These are phyloP conservation scores for Climacium dendroides DNA, from an alignment of 225 moss, liverwort and hornwort species.

Conservation along the genomic window DNA sequence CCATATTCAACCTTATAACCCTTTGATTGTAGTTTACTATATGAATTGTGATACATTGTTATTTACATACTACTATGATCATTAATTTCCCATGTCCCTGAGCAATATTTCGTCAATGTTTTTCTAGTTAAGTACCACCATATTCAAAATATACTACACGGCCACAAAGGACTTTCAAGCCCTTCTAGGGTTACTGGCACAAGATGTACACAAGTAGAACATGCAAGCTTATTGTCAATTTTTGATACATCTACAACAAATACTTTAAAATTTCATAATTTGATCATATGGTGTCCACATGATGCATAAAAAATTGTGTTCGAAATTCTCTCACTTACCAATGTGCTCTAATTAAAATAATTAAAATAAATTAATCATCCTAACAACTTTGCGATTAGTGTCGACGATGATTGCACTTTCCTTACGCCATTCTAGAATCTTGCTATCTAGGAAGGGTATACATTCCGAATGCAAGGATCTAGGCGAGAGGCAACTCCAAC, in stretches of 20 bases:
- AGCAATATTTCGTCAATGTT: too few relatives aligned
- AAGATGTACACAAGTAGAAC: background rate
- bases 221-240: accelerated
- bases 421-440: background rate
- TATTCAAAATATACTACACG: too few relatives aligned
- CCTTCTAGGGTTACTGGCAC: too few relatives aligned
- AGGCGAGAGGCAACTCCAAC: background rate
- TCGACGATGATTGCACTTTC: background rate
- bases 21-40: too few relatives aligned
- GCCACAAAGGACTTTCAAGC: too few relatives aligned
- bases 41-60: too few relatives aligned
- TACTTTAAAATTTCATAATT: background rate
- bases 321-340: background rate
- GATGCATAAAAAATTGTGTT: background rate
- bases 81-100: too few relatives aligned
- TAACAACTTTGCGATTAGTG: background rate
- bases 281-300: too few relatives aligned
- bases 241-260: background rate
- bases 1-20: too few relatives aligned
- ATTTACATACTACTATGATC: too few relatives aligned
- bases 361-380: background rate
- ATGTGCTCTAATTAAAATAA: background rate
- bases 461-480: background rate
- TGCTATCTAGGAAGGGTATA: accelerated
- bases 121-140: too few relatives aligned